A percentile compares a stretch with the other conserved stretches of the same genome.
phyloP scores from a whole-genome alignment of 2,329 filamentous ascomycete genomes.

The Claviceps fusiformis region DNA sequence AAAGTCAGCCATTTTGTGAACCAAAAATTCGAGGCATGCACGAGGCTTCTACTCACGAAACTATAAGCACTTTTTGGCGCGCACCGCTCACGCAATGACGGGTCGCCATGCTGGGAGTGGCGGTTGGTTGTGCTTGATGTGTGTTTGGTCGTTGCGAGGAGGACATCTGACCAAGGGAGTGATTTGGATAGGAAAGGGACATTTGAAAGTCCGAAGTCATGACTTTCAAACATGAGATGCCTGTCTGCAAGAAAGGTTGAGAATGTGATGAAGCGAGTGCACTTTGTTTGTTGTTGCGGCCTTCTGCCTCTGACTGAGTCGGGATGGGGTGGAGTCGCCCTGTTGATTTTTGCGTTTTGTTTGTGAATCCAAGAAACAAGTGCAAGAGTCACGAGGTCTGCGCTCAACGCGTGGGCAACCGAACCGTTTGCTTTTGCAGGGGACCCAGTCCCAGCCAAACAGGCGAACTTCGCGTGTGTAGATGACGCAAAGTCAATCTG shows the following conservation, averaged over 20 bases:
- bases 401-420: neutral
- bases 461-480: constrained; percentile 2
- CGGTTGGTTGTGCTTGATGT: neutral
- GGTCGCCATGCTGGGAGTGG: neutral
- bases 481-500: constrained; percentile 2
- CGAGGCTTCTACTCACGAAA: constrained; percentile 16
- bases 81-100: constrained; percentile 4
- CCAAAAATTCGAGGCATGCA: neutral
- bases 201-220: constrained; percentile 17
- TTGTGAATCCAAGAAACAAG: constrained; percentile 1
- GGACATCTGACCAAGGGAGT: constrained; percentile 18
- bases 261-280: constrained; percentile 1
- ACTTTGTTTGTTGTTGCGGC: neutral
- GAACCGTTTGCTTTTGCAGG: neutral
- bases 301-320: neutral
- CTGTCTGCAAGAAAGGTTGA: neutral
- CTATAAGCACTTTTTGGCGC: constrained; percentile 20
- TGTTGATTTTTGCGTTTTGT: neutral
- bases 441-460: neutral
- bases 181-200: constrained; percentile 22
- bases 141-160: constrained; percentile 4
- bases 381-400: neutral
- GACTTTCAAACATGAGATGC: neutral
- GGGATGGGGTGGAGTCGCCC: neutral
- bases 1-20: neutral